phyloP scores from a whole-genome alignment of 2,329 filamentous ascomycete species.

The Colletotrichum karsti region DNA sequence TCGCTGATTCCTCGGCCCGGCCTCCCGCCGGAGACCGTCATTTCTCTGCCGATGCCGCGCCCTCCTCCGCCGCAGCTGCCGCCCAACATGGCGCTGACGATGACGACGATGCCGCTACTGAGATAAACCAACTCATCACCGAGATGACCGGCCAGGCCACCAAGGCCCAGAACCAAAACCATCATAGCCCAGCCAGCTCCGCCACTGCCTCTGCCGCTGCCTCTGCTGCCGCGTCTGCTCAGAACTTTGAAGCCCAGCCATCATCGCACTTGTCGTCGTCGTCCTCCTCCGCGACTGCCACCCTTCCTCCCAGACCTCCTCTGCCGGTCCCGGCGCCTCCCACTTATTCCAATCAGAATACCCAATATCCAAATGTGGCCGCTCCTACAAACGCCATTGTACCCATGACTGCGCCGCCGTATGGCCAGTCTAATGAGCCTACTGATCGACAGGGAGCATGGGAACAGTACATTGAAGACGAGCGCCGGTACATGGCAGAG shows the following conservation, averaged over 20 bases:
- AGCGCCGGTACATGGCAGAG: constrained; percentile 78
- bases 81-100: constrained; percentile 38
- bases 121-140: constrained; percentile 51
- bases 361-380: constrained; percentile 33
- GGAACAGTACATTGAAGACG: constrained; percentile 77
- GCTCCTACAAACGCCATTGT: constrained; percentile 41
- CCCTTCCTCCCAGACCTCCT: constrained; percentile 58
- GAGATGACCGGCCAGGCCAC: constrained; percentile 47
- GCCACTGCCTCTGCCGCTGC: neutral
- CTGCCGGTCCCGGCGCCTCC: constrained; percentile 46
- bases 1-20: constrained; percentile 41
- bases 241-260: constrained; percentile 18
- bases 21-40: constrained; percentile 33
- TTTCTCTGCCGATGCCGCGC: constrained; percentile 1
- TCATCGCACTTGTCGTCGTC: constrained; percentile 38
- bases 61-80: constrained; percentile 33
- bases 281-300: constrained; percentile 45
- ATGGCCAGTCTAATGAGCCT: constrained; percentile 43
- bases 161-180: constrained; percentile 36
- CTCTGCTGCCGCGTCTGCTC: constrained; percentile 1
- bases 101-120: constrained; percentile 40
- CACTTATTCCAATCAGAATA: constrained; percentile 43
- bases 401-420: constrained; percentile 40
- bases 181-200: constrained; percentile 1
- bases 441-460: constrained; percentile 70